Percentiles rank a stretch among this genome's conserved stretches.
Conservation (phyloP, 805 yeast genomes). For the Zygoascus ofunaensis region DNA sequence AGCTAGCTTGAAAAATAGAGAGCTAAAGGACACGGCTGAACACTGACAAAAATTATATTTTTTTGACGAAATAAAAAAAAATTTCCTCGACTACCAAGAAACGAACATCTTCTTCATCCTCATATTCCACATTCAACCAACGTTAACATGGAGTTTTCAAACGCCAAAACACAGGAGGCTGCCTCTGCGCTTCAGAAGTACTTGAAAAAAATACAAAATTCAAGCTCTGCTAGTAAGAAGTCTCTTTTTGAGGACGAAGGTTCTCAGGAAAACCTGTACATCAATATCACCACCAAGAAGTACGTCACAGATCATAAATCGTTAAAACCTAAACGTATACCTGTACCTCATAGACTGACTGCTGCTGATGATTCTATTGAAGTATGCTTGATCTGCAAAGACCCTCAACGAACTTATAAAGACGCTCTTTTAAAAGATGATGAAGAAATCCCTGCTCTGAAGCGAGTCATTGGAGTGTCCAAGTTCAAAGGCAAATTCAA, state of each 20-base stretch:
- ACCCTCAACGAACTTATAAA: constrained; percentile 40
- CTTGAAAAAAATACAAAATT: constrained; percentile 31
- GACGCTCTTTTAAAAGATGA: constrained; percentile 26
- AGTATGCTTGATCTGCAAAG: constrained; percentile 63
- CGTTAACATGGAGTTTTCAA: constrained; percentile 7
- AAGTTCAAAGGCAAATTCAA: constrained; percentile 79
- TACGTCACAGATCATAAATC: constrained; percentile 49
- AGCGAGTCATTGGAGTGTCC: constrained; percentile 55
- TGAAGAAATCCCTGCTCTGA: constrained; percentile 5
- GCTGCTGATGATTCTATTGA: constrained; percentile 36
- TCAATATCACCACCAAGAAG: constrained; percentile 58
- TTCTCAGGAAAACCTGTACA: constrained; percentile 37
- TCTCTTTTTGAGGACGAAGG: constrained; percentile 54
- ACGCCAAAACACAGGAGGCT: constrained; percentile 30
- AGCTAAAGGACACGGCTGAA: not conserved
- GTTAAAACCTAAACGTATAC: constrained; percentile 36
- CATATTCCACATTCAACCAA: not conserved
- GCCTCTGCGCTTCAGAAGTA: constrained; percentile 54
- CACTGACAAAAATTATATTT: too few species aligned
- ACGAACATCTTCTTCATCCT: not conserved
- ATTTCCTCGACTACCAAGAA: not conserved
- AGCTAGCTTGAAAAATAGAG: not conserved
- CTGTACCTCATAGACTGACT: constrained; percentile 38
- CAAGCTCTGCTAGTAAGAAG: constrained; percentile 20
- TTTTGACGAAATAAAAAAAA: constrained; percentile 6